Conservation (phyloP, 23 red algal genomes). For the Gracilaria caudata region DNA sequence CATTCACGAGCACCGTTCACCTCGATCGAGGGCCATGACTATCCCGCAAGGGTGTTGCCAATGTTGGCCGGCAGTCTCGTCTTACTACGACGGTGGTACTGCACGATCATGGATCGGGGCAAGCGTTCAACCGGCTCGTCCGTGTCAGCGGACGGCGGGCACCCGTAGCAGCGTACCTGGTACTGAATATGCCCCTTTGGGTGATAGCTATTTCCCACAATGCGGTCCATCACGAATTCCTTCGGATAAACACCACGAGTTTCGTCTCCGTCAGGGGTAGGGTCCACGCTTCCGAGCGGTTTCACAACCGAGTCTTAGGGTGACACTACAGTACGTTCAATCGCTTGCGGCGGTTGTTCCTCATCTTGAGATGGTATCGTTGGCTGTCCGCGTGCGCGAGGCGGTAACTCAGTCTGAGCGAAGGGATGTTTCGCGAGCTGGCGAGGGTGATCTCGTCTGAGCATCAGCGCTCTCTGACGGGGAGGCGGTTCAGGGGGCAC, state of each 20-base stretch:
- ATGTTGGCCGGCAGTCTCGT: not conserved
- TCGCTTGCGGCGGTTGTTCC: not conserved
- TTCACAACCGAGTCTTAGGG: too few species aligned
- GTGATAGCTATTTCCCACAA: not conserved
- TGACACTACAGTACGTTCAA: too few species aligned
- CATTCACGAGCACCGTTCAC: not conserved
- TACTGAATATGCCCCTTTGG: not conserved
- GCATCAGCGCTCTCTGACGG: not conserved
- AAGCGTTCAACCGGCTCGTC: not conserved
- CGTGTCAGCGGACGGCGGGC: not conserved
- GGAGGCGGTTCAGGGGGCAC: not conserved
- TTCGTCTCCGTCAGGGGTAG: not conserved
- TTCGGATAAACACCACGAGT: not conserved
- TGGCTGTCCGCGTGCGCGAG: not conserved
- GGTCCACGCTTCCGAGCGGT: not conserved
- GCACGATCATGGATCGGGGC: not conserved
- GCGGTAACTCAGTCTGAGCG: not conserved
- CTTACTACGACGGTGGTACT: not conserved
- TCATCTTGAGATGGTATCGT: not conserved
- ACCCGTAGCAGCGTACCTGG: slow-evolving; percentile 2
- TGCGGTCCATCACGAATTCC: not conserved
- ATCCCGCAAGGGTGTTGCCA: not conserved
- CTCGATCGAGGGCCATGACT: not conserved
- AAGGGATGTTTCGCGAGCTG: not conserved
- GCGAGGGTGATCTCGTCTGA: too few species aligned